Evolutionary conservation across 1,284 basidiomycete species (phyloP), one percentile per base, ranked within the genome.

Genomic region (Ustilago trichophora): DNA sequence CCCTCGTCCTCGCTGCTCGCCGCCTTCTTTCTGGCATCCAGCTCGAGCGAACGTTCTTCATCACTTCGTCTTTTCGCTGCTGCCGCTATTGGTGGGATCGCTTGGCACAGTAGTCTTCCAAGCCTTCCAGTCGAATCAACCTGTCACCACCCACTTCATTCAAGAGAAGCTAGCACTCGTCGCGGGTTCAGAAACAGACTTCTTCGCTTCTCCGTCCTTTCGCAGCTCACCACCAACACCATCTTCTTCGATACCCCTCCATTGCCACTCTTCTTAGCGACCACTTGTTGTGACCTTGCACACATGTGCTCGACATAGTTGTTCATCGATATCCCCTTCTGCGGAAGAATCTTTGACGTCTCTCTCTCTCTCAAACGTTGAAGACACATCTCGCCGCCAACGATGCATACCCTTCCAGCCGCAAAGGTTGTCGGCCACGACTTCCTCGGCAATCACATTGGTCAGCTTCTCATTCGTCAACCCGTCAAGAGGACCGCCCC

Each of bases 371-470:
- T 29, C 13, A 7, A 29, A 48, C 27, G 27, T 48, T 34, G 22
- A 33, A 41, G n/a, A 44, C 13, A 18, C 8, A 12, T 8, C 21
- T 19, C 18, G 12, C 26, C 26, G 41, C 43, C 38, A 29, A 52
- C n/a, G 36, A 68, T 68, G 65, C 65, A 48, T 29, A 58, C 54
- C 31, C 35, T 64, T 21, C 47, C 59, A 6, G 55, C 55, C n/a
- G 48, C 59, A 33, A 54, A 37, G 34, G 29, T 48, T 9, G 55
- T 64, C 26, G 55, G 51, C 21, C 37, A 59, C 36, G 66, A 69
- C 56, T 69, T 69, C 21, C 59, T 69, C n/a, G 66, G 54, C 35
- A 69, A 59, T 18, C 66, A 69, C 52, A 69, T 69, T 36, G 66
- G 66, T 38, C 55, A 69, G 46, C 56, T 69, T 7, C 66, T 69